Percentiles rank a stretch among this genome's conserved stretches.
Evolutionary conservation across 2,329 filamentous ascomycete genomes (phyloP).

Genomic region (Neonectria sp.): DNA sequence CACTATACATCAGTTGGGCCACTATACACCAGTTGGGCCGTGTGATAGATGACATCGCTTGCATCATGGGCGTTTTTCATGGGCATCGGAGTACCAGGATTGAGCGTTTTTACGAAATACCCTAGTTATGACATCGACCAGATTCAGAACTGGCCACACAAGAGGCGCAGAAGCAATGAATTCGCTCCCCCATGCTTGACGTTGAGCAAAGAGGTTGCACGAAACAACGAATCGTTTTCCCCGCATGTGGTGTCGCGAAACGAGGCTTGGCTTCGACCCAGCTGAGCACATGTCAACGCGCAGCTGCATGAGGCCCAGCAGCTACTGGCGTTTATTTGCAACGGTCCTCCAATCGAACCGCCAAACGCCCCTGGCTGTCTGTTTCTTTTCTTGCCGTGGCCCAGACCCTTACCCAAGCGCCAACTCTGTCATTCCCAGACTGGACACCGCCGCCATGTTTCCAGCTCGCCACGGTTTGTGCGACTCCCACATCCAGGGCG

Average conservation of each 20-base stretch:
- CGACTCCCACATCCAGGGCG: neutral
- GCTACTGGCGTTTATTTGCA: neutral
- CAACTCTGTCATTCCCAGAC: neutral
- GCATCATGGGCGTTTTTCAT: conserved; percentile 12
- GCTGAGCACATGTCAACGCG: conserved; percentile 2
- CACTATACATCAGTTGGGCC: neutral
- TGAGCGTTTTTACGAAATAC: conserved; percentile 15
- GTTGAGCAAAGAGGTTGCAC: neutral
- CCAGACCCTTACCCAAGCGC: neutral
- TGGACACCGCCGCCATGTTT: neutral
- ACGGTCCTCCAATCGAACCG: neutral
- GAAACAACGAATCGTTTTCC: conserved; percentile 3
- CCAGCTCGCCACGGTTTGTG: neutral
- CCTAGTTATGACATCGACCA: conserved; percentile 11
- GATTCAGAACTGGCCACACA: conserved; percentile 19
- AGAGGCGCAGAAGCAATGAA: conserved; percentile 4
- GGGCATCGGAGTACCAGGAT: conserved; percentile 5
- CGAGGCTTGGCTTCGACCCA: conserved; percentile 5
- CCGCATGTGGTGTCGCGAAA: neutral
- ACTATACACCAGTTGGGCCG: neutral
- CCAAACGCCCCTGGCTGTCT: neutral
- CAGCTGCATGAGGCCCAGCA: neutral
- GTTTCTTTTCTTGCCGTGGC: neutral
- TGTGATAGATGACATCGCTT: conserved; percentile 4
- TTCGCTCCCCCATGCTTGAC: conserved; percentile 5